phyloP scores from a whole-genome alignment of 306 rosid species.

The Gleditsia sinensis region DNA sequence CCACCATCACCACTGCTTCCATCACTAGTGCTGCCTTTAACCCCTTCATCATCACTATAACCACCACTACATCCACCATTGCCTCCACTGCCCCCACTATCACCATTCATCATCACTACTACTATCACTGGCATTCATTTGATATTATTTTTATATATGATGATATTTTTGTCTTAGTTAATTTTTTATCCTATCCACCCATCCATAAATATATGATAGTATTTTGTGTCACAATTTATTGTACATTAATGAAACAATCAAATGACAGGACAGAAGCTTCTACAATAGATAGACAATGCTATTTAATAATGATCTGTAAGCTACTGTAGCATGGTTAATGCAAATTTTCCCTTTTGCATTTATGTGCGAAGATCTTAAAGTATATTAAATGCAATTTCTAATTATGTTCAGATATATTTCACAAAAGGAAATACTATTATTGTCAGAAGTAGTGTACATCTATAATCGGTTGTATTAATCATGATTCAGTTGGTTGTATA shows the following conservation, averaged over 20 bases:
- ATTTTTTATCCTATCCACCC: too few relatives aligned
- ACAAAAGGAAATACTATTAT: too few relatives aligned
- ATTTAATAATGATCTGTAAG: background rate
- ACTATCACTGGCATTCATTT: background rate
- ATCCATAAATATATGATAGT: too few relatives aligned
- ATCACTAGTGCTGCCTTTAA: too few relatives aligned
- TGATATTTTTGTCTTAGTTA: too few relatives aligned
- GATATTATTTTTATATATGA: too few relatives aligned
- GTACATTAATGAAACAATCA: background rate
- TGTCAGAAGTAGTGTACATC: background rate
- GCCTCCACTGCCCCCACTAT: background rate
- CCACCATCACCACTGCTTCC: background rate
- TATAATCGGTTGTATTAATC: background rate
- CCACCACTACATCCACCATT: too few relatives aligned
- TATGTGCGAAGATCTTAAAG: background rate
- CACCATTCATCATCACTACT: background rate
- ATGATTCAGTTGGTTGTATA: constrained; percentile 11
- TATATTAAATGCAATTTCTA: constrained; percentile 7
- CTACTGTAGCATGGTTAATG: background rate
- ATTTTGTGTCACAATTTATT: too few relatives aligned
- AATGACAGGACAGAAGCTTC: background rate
- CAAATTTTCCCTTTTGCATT: background rate
- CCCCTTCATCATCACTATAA: background rate
- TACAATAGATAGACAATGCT: background rate
- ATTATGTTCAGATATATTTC: too few relatives aligned